Percentiles rank a stretch among this genome's conserved stretches.
These are phyloP conservation scores for Flaveria sonorensis DNA, from an alignment of 129 eudicot genomes.

Conservation along the genomic window DNA sequence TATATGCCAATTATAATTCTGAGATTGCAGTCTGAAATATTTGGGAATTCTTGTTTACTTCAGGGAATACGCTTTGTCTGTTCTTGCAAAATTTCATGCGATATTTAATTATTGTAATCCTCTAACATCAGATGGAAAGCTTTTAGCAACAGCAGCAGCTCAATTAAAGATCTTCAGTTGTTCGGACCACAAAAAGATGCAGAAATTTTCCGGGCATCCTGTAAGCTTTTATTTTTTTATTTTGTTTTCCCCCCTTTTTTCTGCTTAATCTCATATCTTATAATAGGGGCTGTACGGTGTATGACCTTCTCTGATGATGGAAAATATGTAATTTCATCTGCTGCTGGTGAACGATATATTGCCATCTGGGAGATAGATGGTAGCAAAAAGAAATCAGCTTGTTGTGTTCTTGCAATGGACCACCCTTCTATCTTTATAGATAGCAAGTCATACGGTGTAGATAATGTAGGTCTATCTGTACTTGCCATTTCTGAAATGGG, in stretches of 20 bases:
- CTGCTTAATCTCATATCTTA: not conserved
- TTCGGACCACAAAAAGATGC: constrained; percentile 74
- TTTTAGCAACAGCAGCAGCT: constrained; percentile 87
- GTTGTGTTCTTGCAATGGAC: constrained; percentile 83
- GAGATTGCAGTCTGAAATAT: constrained; percentile 5
- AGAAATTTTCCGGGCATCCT: constrained; percentile 96
- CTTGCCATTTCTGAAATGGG: constrained; percentile 85
- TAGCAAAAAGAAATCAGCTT: constrained; percentile 70
- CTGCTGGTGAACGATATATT: constrained; percentile 78
- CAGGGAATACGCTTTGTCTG: not conserved
- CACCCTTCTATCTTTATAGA: constrained; percentile 86
- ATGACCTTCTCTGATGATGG: constrained; percentile 81
- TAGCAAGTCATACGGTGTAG: constrained; percentile 41
- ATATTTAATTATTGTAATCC: constrained; percentile 30
- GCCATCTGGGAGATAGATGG: constrained; percentile 82
- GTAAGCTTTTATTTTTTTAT: constrained; percentile 41
- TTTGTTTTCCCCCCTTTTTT: not conserved
- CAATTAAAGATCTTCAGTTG: constrained; percentile 76
- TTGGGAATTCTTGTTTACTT: constrained; percentile 1
- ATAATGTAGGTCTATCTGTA: constrained; percentile 55
- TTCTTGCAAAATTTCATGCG: constrained; percentile 13
- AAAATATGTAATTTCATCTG: constrained; percentile 69
- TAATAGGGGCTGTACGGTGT: constrained; percentile 79
- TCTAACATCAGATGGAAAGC: constrained; percentile 66
- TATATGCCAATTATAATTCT: not conserved